phyloP scores from a whole-genome alignment of 2,329 filamentous ascomycete species.

The Dothistroma pini region DNA sequence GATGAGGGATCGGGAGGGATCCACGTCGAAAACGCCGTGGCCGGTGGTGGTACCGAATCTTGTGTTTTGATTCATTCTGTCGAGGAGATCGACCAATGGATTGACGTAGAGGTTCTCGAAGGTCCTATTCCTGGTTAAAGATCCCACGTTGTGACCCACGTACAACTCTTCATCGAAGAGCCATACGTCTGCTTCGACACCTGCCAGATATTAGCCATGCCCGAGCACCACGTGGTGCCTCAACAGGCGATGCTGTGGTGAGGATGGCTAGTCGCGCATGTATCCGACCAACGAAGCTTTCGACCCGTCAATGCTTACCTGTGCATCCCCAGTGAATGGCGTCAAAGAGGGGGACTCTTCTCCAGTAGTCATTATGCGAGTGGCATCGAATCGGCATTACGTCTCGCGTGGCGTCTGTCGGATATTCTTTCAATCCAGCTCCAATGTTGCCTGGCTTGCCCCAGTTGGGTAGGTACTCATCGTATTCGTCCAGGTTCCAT shows the following conservation, averaged over 20 bases:
- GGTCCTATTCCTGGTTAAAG: conserved; percentile 55
- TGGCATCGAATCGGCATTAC: conserved; percentile 58
- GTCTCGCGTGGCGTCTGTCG: conserved; percentile 39
- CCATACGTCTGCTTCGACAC: conserved; percentile 69
- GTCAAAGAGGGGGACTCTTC: conserved; percentile 58
- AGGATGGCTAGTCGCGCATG: too few species aligned
- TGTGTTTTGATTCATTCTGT: conserved; percentile 50
- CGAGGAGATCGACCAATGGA: conserved; percentile 58
- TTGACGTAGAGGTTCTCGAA: conserved; percentile 62
- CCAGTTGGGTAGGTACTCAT: conserved; percentile 41
- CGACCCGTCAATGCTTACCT: conserved; percentile 20
- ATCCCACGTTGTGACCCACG: conserved; percentile 59
- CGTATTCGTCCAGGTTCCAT: conserved; percentile 33
- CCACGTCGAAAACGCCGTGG: conserved; percentile 51
- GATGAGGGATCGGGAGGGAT: conserved; percentile 45
- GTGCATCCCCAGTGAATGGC: conserved; percentile 58
- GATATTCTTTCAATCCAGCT: conserved; percentile 35
- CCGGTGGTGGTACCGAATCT: conserved; percentile 43
- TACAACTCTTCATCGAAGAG: conserved; percentile 53
- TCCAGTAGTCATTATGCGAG: conserved; percentile 71
- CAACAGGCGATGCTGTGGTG: too few species aligned
- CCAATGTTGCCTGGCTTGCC: conserved; percentile 37
- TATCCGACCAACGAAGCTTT: too few species aligned
- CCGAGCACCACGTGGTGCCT: too few species aligned
- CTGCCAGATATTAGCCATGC: too few species aligned